These are phyloP conservation scores for Erodium texanum DNA, from an alignment of 441 rosid species.

Conservation along the genomic window DNA sequence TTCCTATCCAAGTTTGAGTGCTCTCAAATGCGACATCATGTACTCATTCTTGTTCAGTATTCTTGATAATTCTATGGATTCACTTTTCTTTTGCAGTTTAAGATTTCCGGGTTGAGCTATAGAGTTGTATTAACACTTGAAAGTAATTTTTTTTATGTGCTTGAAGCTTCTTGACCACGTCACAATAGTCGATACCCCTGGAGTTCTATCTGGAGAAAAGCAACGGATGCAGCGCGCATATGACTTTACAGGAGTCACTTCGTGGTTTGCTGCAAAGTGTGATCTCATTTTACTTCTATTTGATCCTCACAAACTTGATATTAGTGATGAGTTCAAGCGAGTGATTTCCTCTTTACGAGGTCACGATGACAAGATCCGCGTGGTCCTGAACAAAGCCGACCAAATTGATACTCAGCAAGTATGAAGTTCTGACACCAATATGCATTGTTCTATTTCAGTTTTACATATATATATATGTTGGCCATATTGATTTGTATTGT, in stretches of 20 bases:
- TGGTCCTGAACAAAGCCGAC: slow-evolving; percentile 66
- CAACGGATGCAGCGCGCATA: slow-evolving; percentile 57
- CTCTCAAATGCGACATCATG: slow-evolving; percentile 67
- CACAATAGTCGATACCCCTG: slow-evolving; percentile 68
- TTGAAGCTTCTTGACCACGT: slow-evolving; percentile 58
- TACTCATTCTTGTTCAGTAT: slow-evolving; percentile 18
- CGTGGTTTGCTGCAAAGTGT: slow-evolving; percentile 55
- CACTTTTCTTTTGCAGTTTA: too few relatives aligned
- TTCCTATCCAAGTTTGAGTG: slow-evolving; percentile 63
- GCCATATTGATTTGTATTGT: background rate
- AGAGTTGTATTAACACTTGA: background rate
- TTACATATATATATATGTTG: too few relatives aligned
- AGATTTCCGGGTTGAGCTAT: too few relatives aligned
- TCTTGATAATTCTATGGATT: too few relatives aligned
- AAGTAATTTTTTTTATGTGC: slow-evolving; percentile 1
- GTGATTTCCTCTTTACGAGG: slow-evolving; percentile 58
- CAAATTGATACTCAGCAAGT: slow-evolving; percentile 73
- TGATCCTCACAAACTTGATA: slow-evolving; percentile 69
- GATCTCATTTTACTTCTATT: slow-evolving; percentile 35
- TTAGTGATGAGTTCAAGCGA: slow-evolving; percentile 65
- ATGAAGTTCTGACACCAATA: background rate
- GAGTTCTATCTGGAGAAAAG: slow-evolving; percentile 66
- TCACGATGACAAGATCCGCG: slow-evolving; percentile 67
- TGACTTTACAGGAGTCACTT: slow-evolving; percentile 63
- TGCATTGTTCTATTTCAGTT: too few relatives aligned